Base-by-base conservation (phyloP, 2,329 filamentous ascomycete genomes). In the Trichocomaceae sp. region DNA sequence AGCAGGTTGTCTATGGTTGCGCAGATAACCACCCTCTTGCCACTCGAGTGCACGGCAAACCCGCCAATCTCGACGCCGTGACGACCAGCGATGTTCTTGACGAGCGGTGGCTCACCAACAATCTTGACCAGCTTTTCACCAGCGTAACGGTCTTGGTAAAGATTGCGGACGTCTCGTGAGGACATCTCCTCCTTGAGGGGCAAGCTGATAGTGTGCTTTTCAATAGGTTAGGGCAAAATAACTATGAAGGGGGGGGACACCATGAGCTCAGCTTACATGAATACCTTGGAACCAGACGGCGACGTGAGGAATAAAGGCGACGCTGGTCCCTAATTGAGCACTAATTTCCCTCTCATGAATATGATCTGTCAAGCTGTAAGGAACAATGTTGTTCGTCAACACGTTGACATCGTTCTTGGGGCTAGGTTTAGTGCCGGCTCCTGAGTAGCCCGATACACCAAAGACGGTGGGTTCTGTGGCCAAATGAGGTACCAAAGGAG, bases 201-300 rank as follows among this genome's bases (percentile, higher is more conserved):
- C 49, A 97, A 88, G 67, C 84, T 90, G 72, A 97, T 91, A 39
- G 90, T 92, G 73, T 91, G 88, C 76, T 81, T 47, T n/a, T 55
- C 15, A 17, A 35, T 17, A 23, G 8, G 33, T 53, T 13, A 53
- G 44, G 1, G n/a, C 12, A 41, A 19, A 29, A 23, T 4, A 44
- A 57, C 31, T 56, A 17, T 39, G 35, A 44, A 54, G 22, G 41
- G 46, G 35, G 41, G 52, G 22, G 41, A 45, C 41, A 54, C 19
- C 4, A 42, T 22, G 8, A 23, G 31, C 17, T 47, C 19, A 23
- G 66, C 69, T 70, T 74, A 79, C 77, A 68, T 89, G 85, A 63
- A 97, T 97, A 60, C 92, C 92, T 68, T 95, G 87, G 82, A 97
- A 97, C 92, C 90, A 97, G 13, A 87, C 84, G n/a, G 90, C 89